These are phyloP conservation scores for Gaultheria prostrata DNA, from an alignment of 148 eudicot genomes.

Conservation along the genomic window DNA sequence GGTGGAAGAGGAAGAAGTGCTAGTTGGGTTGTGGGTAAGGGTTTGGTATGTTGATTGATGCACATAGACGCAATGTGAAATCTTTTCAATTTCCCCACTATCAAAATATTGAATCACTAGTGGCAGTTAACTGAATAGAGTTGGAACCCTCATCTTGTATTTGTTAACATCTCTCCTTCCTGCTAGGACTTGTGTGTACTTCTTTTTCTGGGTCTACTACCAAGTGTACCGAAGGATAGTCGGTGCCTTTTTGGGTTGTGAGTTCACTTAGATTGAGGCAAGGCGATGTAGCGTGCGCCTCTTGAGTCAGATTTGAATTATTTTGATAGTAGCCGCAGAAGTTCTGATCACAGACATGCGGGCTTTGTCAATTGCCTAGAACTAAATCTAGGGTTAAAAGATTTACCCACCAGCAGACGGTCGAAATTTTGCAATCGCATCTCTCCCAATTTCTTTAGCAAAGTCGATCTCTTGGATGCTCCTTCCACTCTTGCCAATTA, in stretches of 20 bases:
- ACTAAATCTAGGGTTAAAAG: neutral
- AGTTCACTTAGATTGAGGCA: neutral
- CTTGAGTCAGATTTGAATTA: neutral
- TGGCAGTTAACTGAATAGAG: too few species aligned
- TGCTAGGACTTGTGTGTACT: neutral
- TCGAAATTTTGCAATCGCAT: too few species aligned
- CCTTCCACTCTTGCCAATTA: neutral
- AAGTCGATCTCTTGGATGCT: neutral
- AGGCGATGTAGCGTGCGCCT: neutral
- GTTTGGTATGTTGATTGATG: neutral
- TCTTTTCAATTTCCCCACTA: neutral
- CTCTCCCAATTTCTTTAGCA: too few species aligned
- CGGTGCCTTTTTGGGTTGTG: neutral
- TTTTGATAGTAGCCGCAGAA: neutral
- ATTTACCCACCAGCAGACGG: neutral
- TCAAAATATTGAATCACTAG: neutral
- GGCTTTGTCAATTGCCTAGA: neutral
- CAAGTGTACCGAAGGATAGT: neutral
- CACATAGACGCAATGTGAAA: neutral
- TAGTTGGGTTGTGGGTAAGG: neutral
- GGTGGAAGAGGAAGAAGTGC: neutral
- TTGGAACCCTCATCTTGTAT: too few species aligned
- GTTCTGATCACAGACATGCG: neutral
- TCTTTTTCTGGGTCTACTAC: neutral
- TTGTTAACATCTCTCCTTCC: too few species aligned